A percentile compares a stretch with the other conserved stretches of the same genome.
These are phyloP conservation scores for Paramecium sexaurelia DNA, from an alignment of 73 alveolate genomes.

Conservation along the genomic window DNA sequence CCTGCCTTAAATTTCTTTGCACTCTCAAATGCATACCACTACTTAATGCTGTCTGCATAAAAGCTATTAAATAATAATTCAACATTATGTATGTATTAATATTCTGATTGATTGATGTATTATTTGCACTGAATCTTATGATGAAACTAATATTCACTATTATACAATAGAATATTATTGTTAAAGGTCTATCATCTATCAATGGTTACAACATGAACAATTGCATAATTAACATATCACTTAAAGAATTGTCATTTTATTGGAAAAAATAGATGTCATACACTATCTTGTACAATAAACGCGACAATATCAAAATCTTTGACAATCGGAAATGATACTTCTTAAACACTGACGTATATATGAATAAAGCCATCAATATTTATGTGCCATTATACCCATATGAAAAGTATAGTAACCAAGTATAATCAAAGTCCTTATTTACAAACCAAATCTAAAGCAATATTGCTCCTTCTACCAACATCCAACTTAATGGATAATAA, in stretches of 20 bases:
- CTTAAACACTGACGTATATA: not conserved
- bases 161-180: not conserved
- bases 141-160: not conserved
- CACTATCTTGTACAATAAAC: constrained; percentile 4
- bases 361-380: not conserved
- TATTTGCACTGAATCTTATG: constrained; percentile 39
- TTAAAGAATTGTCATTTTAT: not conserved
- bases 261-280: constrained; percentile 37
- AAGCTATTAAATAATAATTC: not conserved
- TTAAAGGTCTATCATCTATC: constrained; percentile 12
- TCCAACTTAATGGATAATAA: constrained; percentile 46
- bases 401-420: constrained; percentile 20
- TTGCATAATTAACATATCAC: constrained; percentile 39
- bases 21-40: constrained; percentile 20
- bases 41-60: not conserved
- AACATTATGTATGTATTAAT: not conserved
- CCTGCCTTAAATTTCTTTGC: not conserved
- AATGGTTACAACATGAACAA: constrained; percentile 34
- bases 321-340: not conserved
- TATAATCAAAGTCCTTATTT: not conserved
- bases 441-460: constrained; percentile 2
- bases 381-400: not conserved
- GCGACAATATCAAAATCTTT: not conserved
- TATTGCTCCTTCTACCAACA: constrained; percentile 37
- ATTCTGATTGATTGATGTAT: not conserved